Conservation (phyloP, 2,329 filamentous ascomycete genomes). For the Exophiala lecanii-corni region DNA sequence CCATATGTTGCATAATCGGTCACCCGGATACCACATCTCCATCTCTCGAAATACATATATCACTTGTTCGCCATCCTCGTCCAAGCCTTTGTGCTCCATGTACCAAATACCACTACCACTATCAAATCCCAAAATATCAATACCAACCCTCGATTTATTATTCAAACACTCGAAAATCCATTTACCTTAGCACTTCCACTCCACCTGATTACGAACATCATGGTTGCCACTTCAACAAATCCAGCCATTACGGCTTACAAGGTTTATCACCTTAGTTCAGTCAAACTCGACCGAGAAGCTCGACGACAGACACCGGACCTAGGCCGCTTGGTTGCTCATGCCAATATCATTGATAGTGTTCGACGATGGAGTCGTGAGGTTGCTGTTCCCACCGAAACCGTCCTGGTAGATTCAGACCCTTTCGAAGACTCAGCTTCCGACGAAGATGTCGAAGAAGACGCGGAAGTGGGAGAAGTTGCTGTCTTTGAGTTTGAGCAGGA, state of each 20-base stretch:
- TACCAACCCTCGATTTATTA: no score
- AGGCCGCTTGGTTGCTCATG: conserved; percentile 17
- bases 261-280: conserved; percentile 19
- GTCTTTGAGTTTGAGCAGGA: conserved; percentile 19
- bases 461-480: conserved; percentile 11
- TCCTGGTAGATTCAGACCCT: conserved; percentile 18
- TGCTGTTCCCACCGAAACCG: conserved; percentile 16
- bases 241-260: conserved; percentile 22
- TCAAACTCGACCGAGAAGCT: conserved; percentile 20
- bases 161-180: no score
- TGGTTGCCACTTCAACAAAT: no score
- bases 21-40: no score
- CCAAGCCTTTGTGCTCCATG: no score
- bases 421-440: conserved; percentile 16
- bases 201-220: no score
- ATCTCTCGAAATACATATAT: no score
- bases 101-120: no score
- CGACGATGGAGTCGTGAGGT: conserved; percentile 20
- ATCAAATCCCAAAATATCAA: no score
- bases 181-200: no score
- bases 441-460: conserved; percentile 10
- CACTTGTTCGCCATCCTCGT: no score
- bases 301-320: conserved; percentile 21
- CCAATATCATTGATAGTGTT: conserved; percentile 21
- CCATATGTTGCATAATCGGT: no score